Evolutionary conservation across 192 early-diverging fungal genomes (phyloP).

Genomic region (Spizellomyces sp.): DNA sequence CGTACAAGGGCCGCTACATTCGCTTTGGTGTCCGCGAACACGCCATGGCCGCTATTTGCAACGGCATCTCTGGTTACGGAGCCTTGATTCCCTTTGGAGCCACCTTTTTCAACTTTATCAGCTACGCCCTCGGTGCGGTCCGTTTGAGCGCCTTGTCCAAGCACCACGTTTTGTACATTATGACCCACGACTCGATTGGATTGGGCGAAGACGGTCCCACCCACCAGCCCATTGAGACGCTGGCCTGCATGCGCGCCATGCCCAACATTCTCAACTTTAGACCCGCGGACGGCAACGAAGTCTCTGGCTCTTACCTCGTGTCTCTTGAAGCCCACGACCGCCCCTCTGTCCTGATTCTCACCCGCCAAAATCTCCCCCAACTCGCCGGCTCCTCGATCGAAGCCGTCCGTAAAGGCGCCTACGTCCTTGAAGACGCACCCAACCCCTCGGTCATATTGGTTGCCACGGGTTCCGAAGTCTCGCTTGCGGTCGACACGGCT

Average conservation of each 20-base stretch:
- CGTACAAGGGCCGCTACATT: conserved; percentile 85
- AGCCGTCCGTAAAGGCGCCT: conserved; percentile 81
- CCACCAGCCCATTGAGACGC: conserved; percentile 97
- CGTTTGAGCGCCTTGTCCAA: conserved; percentile 88
- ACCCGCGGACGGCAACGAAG: conserved; percentile 95
- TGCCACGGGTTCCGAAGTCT: conserved; percentile 91
- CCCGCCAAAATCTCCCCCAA: conserved; percentile 94
- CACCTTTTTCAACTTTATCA: conserved; percentile 83
- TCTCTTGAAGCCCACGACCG: conserved; percentile 71
- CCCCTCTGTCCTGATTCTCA: conserved; percentile 84
- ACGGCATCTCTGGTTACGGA: conserved; percentile 88
- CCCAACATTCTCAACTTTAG: conserved; percentile 88
- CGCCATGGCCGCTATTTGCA: conserved; percentile 92
- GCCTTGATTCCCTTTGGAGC: conserved; percentile 78
- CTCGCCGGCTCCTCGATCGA: conserved; percentile 83
- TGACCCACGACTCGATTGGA: conserved; percentile 99
- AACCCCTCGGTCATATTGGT: conserved; percentile 65
- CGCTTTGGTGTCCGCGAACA: conserved; percentile 98
- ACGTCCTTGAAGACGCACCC: conserved; percentile 70
- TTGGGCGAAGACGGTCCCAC: conserved; percentile 99
- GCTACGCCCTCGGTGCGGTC: conserved; percentile 78
- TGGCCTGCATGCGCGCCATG: conserved; percentile 83
- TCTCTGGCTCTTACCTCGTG: conserved; percentile 83
- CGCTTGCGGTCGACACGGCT: conserved; percentile 85
- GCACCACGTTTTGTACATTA: conserved; percentile 92